phyloP scores from a whole-genome alignment of 306 rosid genomes.

The Crotalaria pallida region DNA sequence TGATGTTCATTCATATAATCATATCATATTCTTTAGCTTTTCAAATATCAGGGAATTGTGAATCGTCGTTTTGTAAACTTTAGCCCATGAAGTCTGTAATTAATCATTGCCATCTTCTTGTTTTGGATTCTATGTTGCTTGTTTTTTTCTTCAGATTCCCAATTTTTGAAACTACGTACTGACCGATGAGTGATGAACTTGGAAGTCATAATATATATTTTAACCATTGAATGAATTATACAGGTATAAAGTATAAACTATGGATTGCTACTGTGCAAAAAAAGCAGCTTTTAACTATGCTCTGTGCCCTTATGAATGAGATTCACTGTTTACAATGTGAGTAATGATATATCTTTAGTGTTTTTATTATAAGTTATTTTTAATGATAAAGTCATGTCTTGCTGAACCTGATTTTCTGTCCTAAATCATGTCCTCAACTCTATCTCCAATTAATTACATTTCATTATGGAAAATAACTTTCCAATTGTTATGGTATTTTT shows the following conservation, averaged over 20 bases:
- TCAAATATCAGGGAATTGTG: neutral
- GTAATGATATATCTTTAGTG: too few species aligned
- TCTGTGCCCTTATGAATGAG: too few species aligned
- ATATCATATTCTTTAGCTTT: neutral
- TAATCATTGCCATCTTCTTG: neutral
- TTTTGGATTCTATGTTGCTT: neutral
- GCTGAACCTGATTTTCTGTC: too few species aligned
- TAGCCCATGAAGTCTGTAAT: neutral
- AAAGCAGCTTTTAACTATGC: neutral
- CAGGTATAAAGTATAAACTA: neutral
- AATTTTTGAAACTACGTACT: neutral
- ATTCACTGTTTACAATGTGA: too few species aligned
- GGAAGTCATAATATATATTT: neutral
- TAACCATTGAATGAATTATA: neutral
- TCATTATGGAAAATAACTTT: too few species aligned
- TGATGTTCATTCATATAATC: neutral
- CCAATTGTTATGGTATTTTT: too few species aligned
- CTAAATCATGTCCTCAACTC: too few species aligned
- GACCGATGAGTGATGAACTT: neutral
- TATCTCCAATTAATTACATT: too few species aligned
- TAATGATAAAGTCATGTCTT: too few species aligned
- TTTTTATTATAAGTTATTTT: too few species aligned
- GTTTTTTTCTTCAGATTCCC: neutral
- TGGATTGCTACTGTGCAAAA: neutral
- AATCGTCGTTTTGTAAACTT: slow-evolving; percentile 8